These are phyloP conservation scores for Lactarius pseudohatsudake DNA, from an alignment of 768 basidiomycete species.

Conservation along the genomic window DNA sequence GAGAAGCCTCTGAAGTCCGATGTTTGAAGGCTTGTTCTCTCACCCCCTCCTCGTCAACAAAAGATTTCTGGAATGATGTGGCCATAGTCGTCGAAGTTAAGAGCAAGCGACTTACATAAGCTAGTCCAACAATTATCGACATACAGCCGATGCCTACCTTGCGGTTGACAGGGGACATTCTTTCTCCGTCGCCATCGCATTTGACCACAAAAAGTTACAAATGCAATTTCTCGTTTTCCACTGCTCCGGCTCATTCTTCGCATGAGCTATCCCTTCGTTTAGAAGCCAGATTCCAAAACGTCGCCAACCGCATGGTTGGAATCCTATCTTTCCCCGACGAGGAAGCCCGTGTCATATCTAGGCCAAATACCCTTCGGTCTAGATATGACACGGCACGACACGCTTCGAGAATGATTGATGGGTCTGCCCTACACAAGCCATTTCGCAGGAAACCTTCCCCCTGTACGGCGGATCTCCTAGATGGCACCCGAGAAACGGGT, in stretches of 20 bases:
- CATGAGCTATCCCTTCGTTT: not conserved
- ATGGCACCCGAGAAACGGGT: too few species aligned
- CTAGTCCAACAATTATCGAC: not conserved
- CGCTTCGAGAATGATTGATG: not conserved
- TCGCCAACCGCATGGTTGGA: not conserved
- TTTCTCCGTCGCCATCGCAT: not conserved
- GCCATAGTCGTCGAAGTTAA: not conserved
- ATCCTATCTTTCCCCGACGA: not conserved
- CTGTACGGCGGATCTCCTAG: too few species aligned
- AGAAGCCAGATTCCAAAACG: not conserved
- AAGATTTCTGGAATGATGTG: not conserved
- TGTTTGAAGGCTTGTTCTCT: not conserved
- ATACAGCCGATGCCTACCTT: not conserved
- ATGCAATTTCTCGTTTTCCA: not conserved
- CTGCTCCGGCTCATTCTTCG: not conserved
- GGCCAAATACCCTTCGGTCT: not conserved
- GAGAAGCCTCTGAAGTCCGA: not conserved
- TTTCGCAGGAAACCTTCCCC: too few species aligned
- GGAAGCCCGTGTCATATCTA: too few species aligned
- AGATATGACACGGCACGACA: not conserved
- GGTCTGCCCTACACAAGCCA: too few species aligned
- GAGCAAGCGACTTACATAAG: fast-evolving
- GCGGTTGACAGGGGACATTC: not conserved
- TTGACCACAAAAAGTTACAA: not conserved
- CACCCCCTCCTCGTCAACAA: not conserved